phyloP scores from a whole-genome alignment of 495 filamentous ascomycete species.

The Aspergillus conjunctus region DNA sequence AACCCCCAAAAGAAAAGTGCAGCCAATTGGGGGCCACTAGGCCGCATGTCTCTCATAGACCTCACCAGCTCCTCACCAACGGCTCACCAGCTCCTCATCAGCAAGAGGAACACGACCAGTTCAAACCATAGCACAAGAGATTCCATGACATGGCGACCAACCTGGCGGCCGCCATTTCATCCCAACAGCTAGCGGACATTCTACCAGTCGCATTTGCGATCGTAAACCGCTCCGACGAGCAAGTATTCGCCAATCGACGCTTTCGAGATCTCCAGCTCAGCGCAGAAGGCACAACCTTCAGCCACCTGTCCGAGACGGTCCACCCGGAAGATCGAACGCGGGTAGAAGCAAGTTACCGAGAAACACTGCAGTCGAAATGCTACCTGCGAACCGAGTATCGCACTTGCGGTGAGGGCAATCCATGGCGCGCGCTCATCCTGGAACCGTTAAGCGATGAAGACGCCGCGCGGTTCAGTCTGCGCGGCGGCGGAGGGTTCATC shows the following conservation, averaged over 20 bases:
- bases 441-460: conserved; percentile 17
- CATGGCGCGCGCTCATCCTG: conserved; percentile 29
- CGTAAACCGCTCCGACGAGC: conserved; percentile 25
- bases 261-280: conserved; percentile 18
- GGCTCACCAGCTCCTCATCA: too few relatives aligned
- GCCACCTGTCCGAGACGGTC: conserved; percentile 27
- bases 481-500: conserved; percentile 20
- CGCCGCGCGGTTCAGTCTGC: conserved; percentile 8
- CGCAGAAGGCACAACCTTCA: conserved; percentile 10
- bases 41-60: too few relatives aligned
- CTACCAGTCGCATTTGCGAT: conserved; percentile 32
- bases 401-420: conserved; percentile 8
- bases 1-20: too few relatives aligned
- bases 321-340: conserved; percentile 27
- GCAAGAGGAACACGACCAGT: too few relatives aligned
- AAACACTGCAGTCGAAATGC: conserved; percentile 2
- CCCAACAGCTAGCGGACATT: conserved; percentile 34
- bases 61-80: too few relatives aligned
- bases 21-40: too few relatives aligned
- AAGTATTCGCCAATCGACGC: conserved; percentile 25
- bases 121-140: too few relatives aligned
- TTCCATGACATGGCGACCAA: neutral
- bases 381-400: conserved; percentile 30
- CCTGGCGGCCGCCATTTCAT: conserved; percentile 8
- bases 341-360: conserved; percentile 18